Conservation (phyloP, 768 basidiomycete species). For the Russula lepida region DNA sequence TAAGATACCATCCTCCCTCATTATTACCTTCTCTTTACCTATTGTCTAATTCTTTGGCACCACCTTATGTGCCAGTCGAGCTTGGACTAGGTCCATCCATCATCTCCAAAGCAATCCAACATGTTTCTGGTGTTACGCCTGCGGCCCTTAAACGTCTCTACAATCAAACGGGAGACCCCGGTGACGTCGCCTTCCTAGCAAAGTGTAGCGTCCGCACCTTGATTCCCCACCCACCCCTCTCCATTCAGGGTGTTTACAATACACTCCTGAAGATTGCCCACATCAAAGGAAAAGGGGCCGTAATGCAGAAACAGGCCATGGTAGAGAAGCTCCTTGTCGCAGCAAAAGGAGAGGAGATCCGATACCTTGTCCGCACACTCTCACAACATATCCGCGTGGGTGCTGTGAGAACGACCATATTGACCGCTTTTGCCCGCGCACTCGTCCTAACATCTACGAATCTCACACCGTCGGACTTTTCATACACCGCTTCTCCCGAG, state of each 20-base stretch:
- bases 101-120: conserved; percentile 62
- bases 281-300: conserved; percentile 67
- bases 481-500: conserved; percentile 29
- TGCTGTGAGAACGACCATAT: conserved; percentile 75
- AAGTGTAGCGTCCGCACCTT: conserved; percentile 70
- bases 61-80: conserved; percentile 64
- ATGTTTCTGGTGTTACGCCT: conserved; percentile 57
- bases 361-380: conserved; percentile 71
- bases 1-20: conserved; percentile 55
- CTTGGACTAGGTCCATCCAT: conserved; percentile 61
- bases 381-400: conserved; percentile 77
- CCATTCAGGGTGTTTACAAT: conserved; percentile 56
- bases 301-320: conserved; percentile 65
- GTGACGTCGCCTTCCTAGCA: conserved; percentile 82
- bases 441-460: conserved; percentile 42
- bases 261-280: conserved; percentile 57
- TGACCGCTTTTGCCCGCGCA: conserved; percentile 73
- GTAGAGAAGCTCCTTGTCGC: conserved; percentile 78
- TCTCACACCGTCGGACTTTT: conserved; percentile 22
- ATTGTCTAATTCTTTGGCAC: conserved; percentile 70
- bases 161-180: conserved; percentile 64
- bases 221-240: conserved; percentile 59
- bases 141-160: conserved; percentile 56
- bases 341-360: conserved; percentile 79
- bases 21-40: conserved; percentile 74